A percentile compares a stretch with the other conserved stretches of the same genome.
These are phyloP conservation scores for Coemansia asiatica DNA, from an alignment of 192 early-diverging fungal species.

Conservation along the genomic window DNA sequence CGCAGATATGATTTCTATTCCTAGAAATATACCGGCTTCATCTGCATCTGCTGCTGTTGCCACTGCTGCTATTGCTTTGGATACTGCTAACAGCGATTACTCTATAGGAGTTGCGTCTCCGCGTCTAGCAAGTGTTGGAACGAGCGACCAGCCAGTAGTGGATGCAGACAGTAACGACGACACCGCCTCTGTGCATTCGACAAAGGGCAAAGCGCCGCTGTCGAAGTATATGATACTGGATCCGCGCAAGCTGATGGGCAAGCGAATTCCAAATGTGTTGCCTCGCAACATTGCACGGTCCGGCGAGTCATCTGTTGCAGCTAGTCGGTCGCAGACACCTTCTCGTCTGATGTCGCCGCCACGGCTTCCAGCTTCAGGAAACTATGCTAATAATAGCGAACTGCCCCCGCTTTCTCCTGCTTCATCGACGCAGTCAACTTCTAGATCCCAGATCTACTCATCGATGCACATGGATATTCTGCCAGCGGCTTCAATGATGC, in stretches of 20 bases:
- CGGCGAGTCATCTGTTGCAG: conserved; percentile 5
- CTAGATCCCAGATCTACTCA: conserved; percentile 14
- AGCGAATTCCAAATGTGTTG: conserved; percentile 39
- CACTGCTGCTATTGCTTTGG: not conserved
- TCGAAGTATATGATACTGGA: conserved; percentile 56
- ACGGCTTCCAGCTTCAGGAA: not conserved
- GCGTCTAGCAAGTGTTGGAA: not conserved
- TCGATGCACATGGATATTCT: conserved; percentile 26
- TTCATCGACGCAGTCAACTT: not conserved
- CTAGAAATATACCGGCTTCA: not conserved
- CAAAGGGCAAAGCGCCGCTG: conserved; percentile 34
- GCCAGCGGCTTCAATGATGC: not conserved
- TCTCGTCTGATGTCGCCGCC: conserved; percentile 13
- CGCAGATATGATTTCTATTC: not conserved
- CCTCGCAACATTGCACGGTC: conserved; percentile 15
- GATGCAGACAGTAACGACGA: conserved; percentile 15
- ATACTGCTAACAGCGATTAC: not conserved
- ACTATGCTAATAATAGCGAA: not conserved
- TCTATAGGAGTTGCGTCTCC: not conserved
- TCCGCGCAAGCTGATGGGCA: conserved; percentile 55
- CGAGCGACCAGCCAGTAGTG: not conserved
- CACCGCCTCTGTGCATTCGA: conserved; percentile 15
- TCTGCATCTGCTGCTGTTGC: not conserved
- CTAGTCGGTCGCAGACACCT: conserved; percentile 8
- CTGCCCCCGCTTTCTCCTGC: conserved; percentile 1